Conservation (phyloP, 208 protist genomes). For the Angomonas ambiguus region DNA sequence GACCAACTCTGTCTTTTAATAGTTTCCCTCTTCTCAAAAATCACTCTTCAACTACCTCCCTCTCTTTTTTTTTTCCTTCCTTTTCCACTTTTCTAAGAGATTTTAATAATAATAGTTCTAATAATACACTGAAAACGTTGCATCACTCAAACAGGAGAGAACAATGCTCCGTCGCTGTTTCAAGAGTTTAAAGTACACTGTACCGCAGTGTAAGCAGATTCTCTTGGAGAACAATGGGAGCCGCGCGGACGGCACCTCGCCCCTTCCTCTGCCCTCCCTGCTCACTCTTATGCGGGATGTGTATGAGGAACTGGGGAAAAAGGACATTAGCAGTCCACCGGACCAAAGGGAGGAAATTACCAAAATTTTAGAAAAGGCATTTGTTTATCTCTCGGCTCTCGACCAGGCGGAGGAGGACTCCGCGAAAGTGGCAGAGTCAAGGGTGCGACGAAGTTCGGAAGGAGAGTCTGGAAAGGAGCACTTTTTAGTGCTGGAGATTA, state of each 20-base stretch:
- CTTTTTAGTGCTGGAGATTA: conserved; percentile 49
- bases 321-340: too few species aligned
- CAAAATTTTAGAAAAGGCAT: background rate
- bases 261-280: too few species aligned
- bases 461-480: background rate
- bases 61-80: background rate
- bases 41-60: too few species aligned
- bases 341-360: background rate
- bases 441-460: background rate
- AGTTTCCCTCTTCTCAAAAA: too few species aligned
- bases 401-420: background rate
- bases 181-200: too few species aligned
- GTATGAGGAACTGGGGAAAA: too few species aligned
- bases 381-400: background rate
- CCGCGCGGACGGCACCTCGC: too few species aligned
- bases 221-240: too few species aligned
- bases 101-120: background rate
- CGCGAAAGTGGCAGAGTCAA: background rate
- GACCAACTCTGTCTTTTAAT: too few species aligned
- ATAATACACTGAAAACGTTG: background rate
- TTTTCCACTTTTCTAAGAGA: background rate
- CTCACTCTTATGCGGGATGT: too few species aligned
- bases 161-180: conserved; percentile 3
- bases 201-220: too few species aligned
- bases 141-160: background rate